Evolutionary conservation across 176 grass and related monocot genomes (phyloP).

Genomic region (Canna indica): DNA sequence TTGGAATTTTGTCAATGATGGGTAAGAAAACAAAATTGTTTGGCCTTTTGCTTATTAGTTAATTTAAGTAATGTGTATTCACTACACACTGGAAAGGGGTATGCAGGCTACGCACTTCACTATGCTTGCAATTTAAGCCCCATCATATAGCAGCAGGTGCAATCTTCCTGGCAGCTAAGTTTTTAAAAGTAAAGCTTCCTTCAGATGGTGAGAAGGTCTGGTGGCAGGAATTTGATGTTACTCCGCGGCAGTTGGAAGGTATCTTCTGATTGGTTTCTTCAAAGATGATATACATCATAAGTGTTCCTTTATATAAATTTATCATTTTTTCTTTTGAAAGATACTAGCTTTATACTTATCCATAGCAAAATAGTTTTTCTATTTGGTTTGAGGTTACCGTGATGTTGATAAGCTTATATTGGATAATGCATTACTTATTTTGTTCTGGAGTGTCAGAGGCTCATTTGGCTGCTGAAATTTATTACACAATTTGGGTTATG

Average conservation of each 20-base stretch:
- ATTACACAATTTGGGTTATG: too few relatives aligned
- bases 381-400: too few relatives aligned
- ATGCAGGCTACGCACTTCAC: slow-evolving; percentile 87
- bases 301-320: too few relatives aligned
- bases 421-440: too few relatives aligned
- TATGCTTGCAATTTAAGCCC: slow-evolving; percentile 96
- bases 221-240: slow-evolving; percentile 99
- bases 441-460: too few relatives aligned
- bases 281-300: too few relatives aligned
- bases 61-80: slow-evolving; percentile 46
- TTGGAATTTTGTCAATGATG: slow-evolving; percentile 99
- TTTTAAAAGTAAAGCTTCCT: slow-evolving; percentile 97
- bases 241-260: slow-evolving; percentile 89
- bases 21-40: slow-evolving; percentile 62
- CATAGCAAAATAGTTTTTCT: too few relatives aligned
- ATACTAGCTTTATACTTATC: too few relatives aligned
- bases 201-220: slow-evolving; percentile 87
- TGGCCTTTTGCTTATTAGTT: slow-evolving; percentile 31
- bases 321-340: too few relatives aligned
- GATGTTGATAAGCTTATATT: too few relatives aligned
- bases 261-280: slow-evolving; percentile 8
- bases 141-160: slow-evolving; percentile 92
- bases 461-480: too few relatives aligned
- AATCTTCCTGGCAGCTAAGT: slow-evolving; percentile 91
- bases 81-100: slow-evolving; percentile 51